Conservation (phyloP, 345 rosid species). For the Hibiscus mutabilis region DNA sequence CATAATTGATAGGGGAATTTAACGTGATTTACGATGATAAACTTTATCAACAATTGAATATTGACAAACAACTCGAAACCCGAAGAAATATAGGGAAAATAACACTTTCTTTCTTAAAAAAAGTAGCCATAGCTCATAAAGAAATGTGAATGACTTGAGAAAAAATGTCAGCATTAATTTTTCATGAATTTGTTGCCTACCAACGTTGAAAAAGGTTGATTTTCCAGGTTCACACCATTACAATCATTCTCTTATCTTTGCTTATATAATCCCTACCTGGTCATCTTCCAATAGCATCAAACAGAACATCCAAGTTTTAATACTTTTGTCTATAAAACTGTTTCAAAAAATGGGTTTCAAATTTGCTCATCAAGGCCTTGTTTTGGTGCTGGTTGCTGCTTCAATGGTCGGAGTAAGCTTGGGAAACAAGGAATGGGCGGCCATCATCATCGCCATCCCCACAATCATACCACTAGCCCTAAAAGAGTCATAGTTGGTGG, state of each 20-base stretch:
- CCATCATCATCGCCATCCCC: neutral
- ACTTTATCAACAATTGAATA: no score
- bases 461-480: constrained; percentile 9
- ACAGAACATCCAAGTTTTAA: neutral
- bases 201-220: neutral
- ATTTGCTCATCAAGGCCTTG: neutral
- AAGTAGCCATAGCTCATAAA: neutral
- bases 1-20: no score
- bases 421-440: constrained; percentile 13
- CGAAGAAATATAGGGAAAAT: no score
- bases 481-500: constrained; percentile 59
- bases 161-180: neutral
- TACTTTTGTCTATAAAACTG: neutral
- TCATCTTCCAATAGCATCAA: neutral
- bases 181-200: neutral
- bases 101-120: no score
- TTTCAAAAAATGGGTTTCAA: constrained; percentile 2
- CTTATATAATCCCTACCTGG: neutral
- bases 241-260: neutral
- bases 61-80: no score
- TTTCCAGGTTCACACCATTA: neutral
- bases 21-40: no score
- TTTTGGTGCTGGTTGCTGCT: neutral
- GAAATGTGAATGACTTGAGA: neutral
- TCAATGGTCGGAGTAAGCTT: constrained; percentile 8